Conservation (phyloP, 1,139 yeast species). For the Yamadazyma friedrichii region DNA sequence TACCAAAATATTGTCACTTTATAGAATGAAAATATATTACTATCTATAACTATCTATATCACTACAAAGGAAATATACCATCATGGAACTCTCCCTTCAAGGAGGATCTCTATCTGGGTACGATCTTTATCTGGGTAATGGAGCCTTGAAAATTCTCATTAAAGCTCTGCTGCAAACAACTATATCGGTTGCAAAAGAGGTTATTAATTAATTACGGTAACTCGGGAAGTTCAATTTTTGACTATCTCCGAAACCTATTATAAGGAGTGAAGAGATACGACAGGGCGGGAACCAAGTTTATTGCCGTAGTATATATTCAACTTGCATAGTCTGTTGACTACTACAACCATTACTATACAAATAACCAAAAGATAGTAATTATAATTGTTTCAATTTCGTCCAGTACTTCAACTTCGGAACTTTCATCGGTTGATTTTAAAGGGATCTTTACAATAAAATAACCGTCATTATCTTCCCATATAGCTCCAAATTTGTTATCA, state of each 20-base stretch:
- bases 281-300: not conserved
- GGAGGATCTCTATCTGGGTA: too few species aligned
- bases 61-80: too few species aligned
- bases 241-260: not conserved
- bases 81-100: too few species aligned
- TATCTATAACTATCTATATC: not conserved
- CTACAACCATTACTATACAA: not conserved
- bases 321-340: not conserved
- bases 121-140: too few species aligned
- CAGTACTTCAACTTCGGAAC: too few species aligned
- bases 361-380: slow-evolving; percentile 5
- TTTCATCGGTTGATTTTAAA: not conserved
- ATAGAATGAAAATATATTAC: not conserved
- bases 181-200: too few species aligned
- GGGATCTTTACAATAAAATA: slow-evolving; percentile 1
- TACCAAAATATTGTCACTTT: not conserved
- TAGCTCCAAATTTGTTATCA: slow-evolving; percentile 6
- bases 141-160: too few species aligned
- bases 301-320: not conserved
- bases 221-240: too few species aligned
- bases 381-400: not conserved
- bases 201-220: too few species aligned
- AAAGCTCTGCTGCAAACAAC: too few species aligned
- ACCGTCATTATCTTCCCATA: slow-evolving; percentile 9
- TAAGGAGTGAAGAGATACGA: not conserved